Base-by-base conservation (phyloP, 768 basidiomycete genomes). In the Trametes cinnabarina region DNA sequence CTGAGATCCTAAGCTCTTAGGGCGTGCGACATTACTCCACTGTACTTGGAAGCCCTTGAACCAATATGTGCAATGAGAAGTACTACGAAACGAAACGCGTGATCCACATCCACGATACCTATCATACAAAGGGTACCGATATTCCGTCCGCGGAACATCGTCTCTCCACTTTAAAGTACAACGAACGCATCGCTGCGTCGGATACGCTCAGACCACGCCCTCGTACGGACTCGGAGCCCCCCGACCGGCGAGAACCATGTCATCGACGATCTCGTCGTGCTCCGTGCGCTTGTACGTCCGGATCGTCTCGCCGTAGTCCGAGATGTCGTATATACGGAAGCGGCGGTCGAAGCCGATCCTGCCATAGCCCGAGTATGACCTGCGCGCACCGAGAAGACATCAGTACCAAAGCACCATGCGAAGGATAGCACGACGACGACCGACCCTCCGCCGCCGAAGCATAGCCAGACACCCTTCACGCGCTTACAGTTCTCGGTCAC, bases 281-380 rank as follows among this genome's bases (percentile, higher is more conserved):
- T 91, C 90, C 4, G 83, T 86, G 37, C 85, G 83, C 72, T 97
- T 97, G 72, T 90, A 85, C 35, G 96, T 96, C 69, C 79, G 77
- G 68, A 98, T 92, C 6, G 84, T 94, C 79, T 98, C 96, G 43
- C 96, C 96, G 65, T 82, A 98, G 60, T 93, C 85, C 17, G 87
- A 88, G 50, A 98, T 79, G 23, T 93, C 85, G 71, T 88, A 98
- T 43, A 98, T 76, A 8, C 96, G 80, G 79, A 96, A 94, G 40
- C 96, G 82, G 17, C 95, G 84, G 71, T 97, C 92, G 69, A 98
- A 97, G 14, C 90, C 92, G 51, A 88, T 66, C 69, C 82, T 87
- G 17, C 91, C 82, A 62, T 93, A 94, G 34, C 86, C 92, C 32
- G 88, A 87, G 69, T 90, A 94, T 6, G 90, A 92, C 6, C 87